A percentile compares a stretch with the other conserved stretches of the same genome.
These are phyloP conservation scores for Talaromyces sp. DNA, from an alignment of 2,329 filamentous ascomycete genomes.

Conservation along the genomic window DNA sequence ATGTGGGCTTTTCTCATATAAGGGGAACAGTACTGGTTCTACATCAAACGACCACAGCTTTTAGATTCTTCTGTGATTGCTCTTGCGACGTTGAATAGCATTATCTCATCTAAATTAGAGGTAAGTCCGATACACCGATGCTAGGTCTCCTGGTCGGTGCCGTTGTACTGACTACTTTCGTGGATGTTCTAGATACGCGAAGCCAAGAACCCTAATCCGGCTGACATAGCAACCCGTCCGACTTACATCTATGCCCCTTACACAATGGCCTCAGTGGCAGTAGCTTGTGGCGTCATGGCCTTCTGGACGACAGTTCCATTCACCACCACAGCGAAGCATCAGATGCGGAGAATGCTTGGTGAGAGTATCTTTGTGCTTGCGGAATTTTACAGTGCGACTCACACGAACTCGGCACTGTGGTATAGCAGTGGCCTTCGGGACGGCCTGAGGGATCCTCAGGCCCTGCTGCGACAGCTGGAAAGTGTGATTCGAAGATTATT, in stretches of 20 bases:
- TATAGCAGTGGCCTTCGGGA: slow-evolving; percentile 48
- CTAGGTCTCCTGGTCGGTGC: background rate
- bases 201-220: background rate
- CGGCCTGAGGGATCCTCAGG: slow-evolving; percentile 24
- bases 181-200: background rate
- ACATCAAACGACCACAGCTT: background rate
- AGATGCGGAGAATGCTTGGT: slow-evolving; percentile 63
- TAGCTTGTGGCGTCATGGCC: background rate
- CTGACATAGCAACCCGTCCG: background rate
- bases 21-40: slow-evolving; percentile 32
- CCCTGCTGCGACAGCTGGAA: slow-evolving; percentile 41
- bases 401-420: slow-evolving; percentile 59
- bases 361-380: slow-evolving; percentile 66
- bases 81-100: background rate
- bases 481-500: slow-evolving; percentile 59
- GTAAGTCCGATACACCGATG: slow-evolving; percentile 30
- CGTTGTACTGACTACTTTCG: background rate
- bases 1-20: background rate
- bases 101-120: background rate
- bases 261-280: background rate
- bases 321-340: slow-evolving; percentile 65
- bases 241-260: background rate
- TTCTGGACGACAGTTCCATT: slow-evolving; percentile 66
- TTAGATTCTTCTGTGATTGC: background rate
- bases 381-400: slow-evolving; percentile 67